Percentiles rank a stretch among this genome's conserved stretches.
These are phyloP conservation scores for Phytophthora ohioensis DNA, from an alignment of 352 stramenopile species.

Conservation along the genomic window DNA sequence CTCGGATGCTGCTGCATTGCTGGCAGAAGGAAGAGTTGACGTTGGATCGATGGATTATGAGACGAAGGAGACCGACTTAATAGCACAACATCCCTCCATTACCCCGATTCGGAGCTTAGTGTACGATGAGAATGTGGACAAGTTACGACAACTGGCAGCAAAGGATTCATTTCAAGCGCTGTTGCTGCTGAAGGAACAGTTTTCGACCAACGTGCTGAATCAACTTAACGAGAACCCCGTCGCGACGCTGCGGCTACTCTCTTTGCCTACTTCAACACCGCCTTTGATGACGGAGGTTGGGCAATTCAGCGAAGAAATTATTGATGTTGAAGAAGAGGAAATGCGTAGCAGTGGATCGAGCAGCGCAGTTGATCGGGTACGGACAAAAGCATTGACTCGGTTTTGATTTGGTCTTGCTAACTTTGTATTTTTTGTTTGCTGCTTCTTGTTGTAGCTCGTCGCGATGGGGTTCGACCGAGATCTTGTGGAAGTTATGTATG, in stretches of 20 bases:
- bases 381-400: conserved; percentile 2
- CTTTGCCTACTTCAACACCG: conserved; percentile 15
- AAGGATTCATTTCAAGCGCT: conserved; percentile 58
- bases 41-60: not conserved
- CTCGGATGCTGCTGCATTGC: conserved; percentile 44
- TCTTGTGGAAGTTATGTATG: conserved; percentile 62
- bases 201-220: conserved; percentile 44
- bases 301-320: conserved; percentile 7
- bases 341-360: not conserved
- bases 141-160: conserved; percentile 39
- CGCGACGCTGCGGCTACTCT: conserved; percentile 47
- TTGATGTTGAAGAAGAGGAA: conserved; percentile 24
- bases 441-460: conserved; percentile 48
- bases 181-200: conserved; percentile 57
- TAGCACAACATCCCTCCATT: conserved; percentile 22
- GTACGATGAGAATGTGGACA: conserved; percentile 34
- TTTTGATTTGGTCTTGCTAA: conserved; percentile 17
- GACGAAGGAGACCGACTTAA: conserved; percentile 4
- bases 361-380: conserved; percentile 45
- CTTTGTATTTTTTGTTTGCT: conserved; percentile 1
- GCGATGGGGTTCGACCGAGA: conserved; percentile 68
- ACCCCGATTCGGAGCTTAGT: conserved; percentile 36
- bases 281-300: conserved; percentile 1
- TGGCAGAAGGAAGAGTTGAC: conserved; percentile 38
- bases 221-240: conserved; percentile 60